Base-by-base conservation (phyloP, 129 eudicot species). In the Smallanthus sonchifolius region DNA sequence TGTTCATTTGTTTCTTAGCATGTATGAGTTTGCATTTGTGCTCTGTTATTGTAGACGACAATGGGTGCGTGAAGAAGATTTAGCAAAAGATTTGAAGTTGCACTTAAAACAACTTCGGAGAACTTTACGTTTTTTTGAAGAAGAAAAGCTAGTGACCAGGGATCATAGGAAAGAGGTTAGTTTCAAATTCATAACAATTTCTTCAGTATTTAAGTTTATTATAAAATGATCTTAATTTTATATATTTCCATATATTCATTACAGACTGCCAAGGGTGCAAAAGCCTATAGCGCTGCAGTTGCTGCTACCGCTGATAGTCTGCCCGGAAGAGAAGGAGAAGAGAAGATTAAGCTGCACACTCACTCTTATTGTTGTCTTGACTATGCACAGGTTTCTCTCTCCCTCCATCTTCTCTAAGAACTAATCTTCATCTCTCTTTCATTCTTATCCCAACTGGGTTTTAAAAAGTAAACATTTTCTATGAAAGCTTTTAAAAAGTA, bases 61-160 rank as follows among this genome's bases (percentile, higher is more conserved):
- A 65, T 94, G 99, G 99, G 96, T 88, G 48, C 89, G 95, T 52
- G 99, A 94, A 82, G 99, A 94, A 84, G 99, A 94, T 78, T 84
- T 94, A 78, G 99, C 99, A 16, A 94, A 90, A 89, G 97, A 88
- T 86, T 84, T 94, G 70, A 94, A 86, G 81, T 75, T 94, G 81
- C 98, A 94, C 78, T 69, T 88, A 37, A 93, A 93, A 77, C 98
- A 93, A 80, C 95, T 93, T 65, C 92, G 98, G 34, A 86, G 98
- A 66, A 90, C 92, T 38, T 72, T 94, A 67, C 89, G 93, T 32
- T 90, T 94, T 75, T 86, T 93, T 76, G 96, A 93, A 85, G 96
- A 94, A 76, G 98, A 94, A 75, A 94, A 94, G 80, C 82, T 94
- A 15, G 81, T 94, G 70, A 90, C 94, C 3, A 83, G 97, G 70